These are phyloP conservation scores for Mycosarcoma maydis DNA, from an alignment of 1,284 basidiomycete genomes.

Conservation along the genomic window DNA sequence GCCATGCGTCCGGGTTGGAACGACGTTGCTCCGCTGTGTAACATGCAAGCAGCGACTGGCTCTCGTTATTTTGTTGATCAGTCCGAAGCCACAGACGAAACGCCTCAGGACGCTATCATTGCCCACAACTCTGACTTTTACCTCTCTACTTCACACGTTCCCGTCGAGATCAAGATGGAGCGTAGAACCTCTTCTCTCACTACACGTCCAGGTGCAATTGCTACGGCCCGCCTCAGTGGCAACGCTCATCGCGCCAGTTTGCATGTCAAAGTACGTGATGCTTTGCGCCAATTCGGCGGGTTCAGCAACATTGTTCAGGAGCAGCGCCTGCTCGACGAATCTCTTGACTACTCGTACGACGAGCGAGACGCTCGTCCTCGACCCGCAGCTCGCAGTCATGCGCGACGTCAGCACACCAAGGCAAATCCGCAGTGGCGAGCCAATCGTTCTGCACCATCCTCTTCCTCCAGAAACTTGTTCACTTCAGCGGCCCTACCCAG, in stretches of 20 bases:
- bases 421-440: background rate
- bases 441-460: background rate
- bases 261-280: conserved; percentile 9
- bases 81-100: conserved; percentile 14
- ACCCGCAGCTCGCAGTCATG: background rate
- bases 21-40: conserved; percentile 31
- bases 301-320: conserved; percentile 18
- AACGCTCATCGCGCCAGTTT: background rate
- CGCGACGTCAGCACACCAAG: background rate
- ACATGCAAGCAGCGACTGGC: conserved; percentile 16
- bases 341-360: background rate
- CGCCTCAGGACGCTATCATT: conserved; percentile 37
- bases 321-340: conserved; percentile 1
- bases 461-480: conserved; percentile 4
- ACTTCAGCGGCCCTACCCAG: conserved; percentile 7
- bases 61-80: conserved; percentile 35
- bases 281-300: conserved; percentile 29
- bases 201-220: conserved; percentile 6
- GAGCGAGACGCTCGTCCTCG: background rate
- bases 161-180: conserved; percentile 38
- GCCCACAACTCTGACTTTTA: conserved; percentile 21
- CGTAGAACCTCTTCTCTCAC: conserved; percentile 13
- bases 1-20: conserved; percentile 42
- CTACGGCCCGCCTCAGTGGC: background rate
- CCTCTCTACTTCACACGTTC: conserved; percentile 16